Conservation (phyloP, 1,284 basidiomycete genomes). For the Ustilago hordei region DNA sequence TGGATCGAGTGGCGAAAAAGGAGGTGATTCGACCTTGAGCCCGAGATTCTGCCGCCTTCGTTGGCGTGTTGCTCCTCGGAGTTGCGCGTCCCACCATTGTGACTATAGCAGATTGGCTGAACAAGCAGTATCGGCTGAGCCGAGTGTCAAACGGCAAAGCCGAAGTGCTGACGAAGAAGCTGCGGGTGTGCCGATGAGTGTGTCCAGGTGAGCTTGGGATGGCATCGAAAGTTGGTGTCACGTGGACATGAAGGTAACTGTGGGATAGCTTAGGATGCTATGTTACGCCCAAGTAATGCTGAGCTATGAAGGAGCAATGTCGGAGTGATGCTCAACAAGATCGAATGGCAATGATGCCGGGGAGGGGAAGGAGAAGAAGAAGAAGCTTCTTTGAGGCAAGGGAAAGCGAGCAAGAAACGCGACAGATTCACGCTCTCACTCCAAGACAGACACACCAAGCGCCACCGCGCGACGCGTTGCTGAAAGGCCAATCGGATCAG, state of each 20-base stretch:
- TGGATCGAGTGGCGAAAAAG: constrained; percentile 25
- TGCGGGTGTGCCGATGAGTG: not conserved
- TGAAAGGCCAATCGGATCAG: not conserved
- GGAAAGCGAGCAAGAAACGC: constrained; percentile 6
- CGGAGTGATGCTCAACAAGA: not conserved
- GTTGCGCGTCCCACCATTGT: constrained; percentile 16
- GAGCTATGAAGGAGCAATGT: too few species aligned
- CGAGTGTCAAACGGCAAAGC: not conserved
- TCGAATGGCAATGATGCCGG: not conserved
- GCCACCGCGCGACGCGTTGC: constrained; percentile 10
- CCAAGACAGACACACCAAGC: not conserved
- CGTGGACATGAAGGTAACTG: constrained; percentile 6
- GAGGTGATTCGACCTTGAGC: constrained; percentile 41
- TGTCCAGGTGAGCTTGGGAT: not conserved
- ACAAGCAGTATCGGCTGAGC: not conserved
- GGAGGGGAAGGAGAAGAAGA: not conserved
- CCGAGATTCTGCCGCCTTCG: constrained; percentile 9
- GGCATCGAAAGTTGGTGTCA: not conserved
- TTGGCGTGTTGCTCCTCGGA: constrained; percentile 30
- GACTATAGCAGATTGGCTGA: not conserved
- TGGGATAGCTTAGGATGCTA: not conserved
- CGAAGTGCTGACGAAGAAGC: not conserved
- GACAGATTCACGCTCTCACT: constrained; percentile 10
- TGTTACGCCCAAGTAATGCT: constrained; percentile 4
- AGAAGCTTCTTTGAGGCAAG: not conserved